Percentiles rank a stretch among this genome's conserved stretches.
Evolutionary conservation across 495 filamentous ascomycete species (phyloP).

Genomic region (Trichoderma parareesei): DNA sequence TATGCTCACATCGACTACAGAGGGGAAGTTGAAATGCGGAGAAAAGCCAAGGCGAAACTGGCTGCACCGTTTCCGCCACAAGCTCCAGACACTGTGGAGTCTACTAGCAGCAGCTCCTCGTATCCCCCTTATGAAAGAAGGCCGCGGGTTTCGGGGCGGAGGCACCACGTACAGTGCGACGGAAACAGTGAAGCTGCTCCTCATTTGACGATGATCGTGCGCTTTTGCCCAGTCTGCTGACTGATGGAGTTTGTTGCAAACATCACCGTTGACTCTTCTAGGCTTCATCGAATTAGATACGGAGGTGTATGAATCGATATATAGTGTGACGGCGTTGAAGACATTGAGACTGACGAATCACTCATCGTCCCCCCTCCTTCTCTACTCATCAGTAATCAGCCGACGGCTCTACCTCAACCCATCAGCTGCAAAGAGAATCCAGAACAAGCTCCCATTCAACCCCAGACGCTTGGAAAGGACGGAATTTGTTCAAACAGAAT

Average conservation of each 20-base stretch:
- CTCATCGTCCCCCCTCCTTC: not conserved
- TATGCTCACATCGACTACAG: not conserved
- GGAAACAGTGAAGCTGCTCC: slow-evolving; percentile 3
- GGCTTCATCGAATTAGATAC: not conserved
- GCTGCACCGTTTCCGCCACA: not conserved
- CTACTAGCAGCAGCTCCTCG: not conserved
- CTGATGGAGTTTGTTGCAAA: not conserved
- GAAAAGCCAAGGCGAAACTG: not conserved
- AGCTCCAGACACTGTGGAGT: not conserved
- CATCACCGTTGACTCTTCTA: not conserved
- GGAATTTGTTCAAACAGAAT: not conserved
- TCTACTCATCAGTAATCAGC: not conserved
- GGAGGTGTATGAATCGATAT: not conserved
- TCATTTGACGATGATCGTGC: not conserved
- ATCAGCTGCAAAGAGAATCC: not conserved
- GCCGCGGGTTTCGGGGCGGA: not conserved
- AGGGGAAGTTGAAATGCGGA: not conserved
- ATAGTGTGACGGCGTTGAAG: not conserved
- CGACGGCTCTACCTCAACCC: not conserved
- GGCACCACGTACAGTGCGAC: not conserved
- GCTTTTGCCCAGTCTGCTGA: not conserved
- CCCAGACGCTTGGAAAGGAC: not conserved
- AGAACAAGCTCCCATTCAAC: not conserved
- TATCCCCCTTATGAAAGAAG: not conserved
- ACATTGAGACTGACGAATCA: not conserved